Percentiles rank a stretch among this genome's conserved stretches.
Evolutionary conservation across 2,329 filamentous ascomycete genomes (phyloP).

Genomic region (Fusarium euwallaceae): DNA sequence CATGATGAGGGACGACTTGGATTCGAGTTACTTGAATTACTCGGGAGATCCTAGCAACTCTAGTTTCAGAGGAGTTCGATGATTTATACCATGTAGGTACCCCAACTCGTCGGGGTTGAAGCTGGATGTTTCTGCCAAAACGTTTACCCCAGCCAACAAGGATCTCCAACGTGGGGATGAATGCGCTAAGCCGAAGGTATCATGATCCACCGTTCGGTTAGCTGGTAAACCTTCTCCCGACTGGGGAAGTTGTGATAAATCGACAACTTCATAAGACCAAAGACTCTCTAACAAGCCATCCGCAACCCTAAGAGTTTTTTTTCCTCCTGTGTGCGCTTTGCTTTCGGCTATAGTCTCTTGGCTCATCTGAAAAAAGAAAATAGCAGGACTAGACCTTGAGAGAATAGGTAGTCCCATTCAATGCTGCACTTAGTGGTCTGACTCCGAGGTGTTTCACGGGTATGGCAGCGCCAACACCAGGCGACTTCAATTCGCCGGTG

Average conservation of each 20-base stretch:
- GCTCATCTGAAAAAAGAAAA: background rate
- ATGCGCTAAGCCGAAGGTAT: background rate
- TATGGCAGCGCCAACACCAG: background rate
- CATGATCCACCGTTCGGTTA: background rate
- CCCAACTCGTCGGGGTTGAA: background rate
- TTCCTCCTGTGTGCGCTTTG: background rate
- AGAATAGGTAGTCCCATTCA: background rate
- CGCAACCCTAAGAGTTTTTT: background rate
- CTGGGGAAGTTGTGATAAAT: background rate
- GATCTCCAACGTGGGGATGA: background rate
- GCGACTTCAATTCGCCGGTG: background rate
- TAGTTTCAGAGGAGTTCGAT: rapidly evolving
- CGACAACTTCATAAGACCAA: background rate
- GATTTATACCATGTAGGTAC: background rate
- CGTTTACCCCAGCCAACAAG: constrained; percentile 18
- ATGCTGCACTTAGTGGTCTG: background rate
- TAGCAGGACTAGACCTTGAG: background rate
- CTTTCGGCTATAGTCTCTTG: background rate
- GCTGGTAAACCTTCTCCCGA: constrained; percentile 16
- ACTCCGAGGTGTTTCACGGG: background rate
- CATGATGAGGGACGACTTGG: constrained; percentile 6
- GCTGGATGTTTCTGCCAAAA: constrained; percentile 20
- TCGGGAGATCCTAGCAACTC: background rate
- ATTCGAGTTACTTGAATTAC: background rate
- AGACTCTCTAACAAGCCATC: background rate